phyloP scores from a whole-genome alignment of 345 rosid species.

The Hypericum androsaemum region DNA sequence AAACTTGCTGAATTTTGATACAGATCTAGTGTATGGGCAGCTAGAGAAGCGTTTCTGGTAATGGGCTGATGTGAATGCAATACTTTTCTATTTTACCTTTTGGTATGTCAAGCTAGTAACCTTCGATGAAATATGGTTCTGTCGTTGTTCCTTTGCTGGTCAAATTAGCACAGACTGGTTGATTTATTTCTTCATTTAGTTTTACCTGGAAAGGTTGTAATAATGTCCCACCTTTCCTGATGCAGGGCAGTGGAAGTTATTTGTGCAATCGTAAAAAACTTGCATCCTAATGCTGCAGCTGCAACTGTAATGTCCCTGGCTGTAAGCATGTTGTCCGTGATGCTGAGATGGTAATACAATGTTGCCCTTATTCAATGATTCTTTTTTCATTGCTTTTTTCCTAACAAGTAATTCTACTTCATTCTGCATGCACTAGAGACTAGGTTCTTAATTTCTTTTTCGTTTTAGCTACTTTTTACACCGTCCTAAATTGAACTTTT shows the following conservation, averaged over 20 bases:
- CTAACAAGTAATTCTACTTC: conserved; percentile 2
- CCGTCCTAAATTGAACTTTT: not conserved
- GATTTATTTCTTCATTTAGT: not conserved
- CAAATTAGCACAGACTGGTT: not conserved
- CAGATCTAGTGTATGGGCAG: conserved; percentile 27
- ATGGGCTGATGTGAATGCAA: conserved; percentile 6
- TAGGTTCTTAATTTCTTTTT: not conserved
- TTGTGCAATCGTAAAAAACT: conserved; percentile 49
- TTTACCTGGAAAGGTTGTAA: not conserved
- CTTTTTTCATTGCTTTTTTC: not conserved
- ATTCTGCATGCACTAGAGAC: not conserved
- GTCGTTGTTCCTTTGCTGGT: not conserved
- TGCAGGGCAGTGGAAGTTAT: conserved; percentile 76
- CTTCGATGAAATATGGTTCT: conserved; percentile 2
- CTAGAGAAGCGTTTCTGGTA: conserved; percentile 63
- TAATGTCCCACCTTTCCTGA: too few species aligned
- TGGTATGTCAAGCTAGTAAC: not conserved
- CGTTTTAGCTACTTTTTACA: not conserved
- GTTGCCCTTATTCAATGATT: conserved; percentile 1
- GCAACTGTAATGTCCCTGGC: conserved; percentile 68
- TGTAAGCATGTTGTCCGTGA: conserved; percentile 58
- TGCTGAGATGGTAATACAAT: conserved; percentile 56
- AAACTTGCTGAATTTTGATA: conserved; percentile 38
- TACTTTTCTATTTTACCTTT: not conserved
- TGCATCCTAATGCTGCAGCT: conserved; percentile 40